Percentiles rank a stretch among this genome's conserved stretches.
phyloP scores from a whole-genome alignment of 768 basidiomycete genomes.

The Mycena indigotica region DNA sequence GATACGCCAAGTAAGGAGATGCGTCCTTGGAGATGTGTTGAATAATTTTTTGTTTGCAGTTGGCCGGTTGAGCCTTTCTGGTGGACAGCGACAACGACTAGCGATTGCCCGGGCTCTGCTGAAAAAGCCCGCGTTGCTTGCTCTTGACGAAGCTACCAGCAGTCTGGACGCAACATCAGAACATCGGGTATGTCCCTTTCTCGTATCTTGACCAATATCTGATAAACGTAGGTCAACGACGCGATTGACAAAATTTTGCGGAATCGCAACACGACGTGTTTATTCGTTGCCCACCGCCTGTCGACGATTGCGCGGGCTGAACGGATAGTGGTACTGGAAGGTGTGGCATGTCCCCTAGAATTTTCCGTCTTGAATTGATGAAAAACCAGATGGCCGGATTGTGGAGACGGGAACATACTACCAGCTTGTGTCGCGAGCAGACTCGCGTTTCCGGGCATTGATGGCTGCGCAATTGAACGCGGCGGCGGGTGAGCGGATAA shows the following conservation, averaged over 20 bases:
- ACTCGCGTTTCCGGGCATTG: conserved; percentile 80
- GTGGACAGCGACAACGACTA: conserved; percentile 79
- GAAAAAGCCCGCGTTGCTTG: conserved; percentile 84
- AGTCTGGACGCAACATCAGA: conserved; percentile 89
- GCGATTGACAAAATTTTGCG: conserved; percentile 87
- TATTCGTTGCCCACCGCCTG: conserved; percentile 87
- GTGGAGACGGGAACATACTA: conserved; percentile 82
- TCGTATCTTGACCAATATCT: too few species aligned
- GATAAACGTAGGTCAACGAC: conserved; percentile 84
- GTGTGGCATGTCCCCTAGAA: too few species aligned
- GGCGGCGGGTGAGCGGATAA: conserved; percentile 34
- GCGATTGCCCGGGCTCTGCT: conserved; percentile 87
- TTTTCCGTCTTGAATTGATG: too few species aligned
- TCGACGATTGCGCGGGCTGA: conserved; percentile 91
- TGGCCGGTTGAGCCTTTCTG: conserved; percentile 68
- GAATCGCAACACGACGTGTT: conserved; percentile 78
- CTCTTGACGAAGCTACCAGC: conserved; percentile 88
- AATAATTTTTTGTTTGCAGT: conserved; percentile 41
- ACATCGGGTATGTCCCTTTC: conserved; percentile 55
- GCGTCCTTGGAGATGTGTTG: neutral
- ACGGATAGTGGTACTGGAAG: conserved; percentile 87
- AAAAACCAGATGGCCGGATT: conserved; percentile 77
- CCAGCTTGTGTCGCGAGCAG: conserved; percentile 65
- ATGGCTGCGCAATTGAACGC: conserved; percentile 89
- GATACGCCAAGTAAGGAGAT: conserved; percentile 79